Percentiles rank a stretch among this genome's conserved stretches.
Conservation (phyloP, 306 rosid species). For the Potentilla sterilis region DNA sequence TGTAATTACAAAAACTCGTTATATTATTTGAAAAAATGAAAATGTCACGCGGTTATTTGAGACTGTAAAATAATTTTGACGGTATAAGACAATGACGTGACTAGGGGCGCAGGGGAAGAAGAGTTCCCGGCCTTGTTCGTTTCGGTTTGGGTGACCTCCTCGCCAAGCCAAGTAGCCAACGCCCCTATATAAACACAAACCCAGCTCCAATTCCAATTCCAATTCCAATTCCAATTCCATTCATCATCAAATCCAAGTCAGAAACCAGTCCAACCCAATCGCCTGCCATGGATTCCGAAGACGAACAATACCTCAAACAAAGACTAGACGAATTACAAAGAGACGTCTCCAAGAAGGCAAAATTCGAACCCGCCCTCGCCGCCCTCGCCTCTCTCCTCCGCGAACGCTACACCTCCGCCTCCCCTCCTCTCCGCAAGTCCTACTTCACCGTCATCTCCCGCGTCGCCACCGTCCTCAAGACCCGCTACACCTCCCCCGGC, state of each 20-base stretch:
- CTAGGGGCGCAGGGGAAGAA: background rate
- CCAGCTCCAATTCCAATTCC: background rate
- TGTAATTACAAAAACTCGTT: no score
- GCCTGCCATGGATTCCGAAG: constrained; percentile 12
- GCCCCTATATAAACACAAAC: background rate
- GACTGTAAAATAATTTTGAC: no score
- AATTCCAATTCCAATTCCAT: background rate
- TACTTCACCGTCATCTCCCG: constrained; percentile 65
- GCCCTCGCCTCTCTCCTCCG: constrained; percentile 56
- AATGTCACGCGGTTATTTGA: no score
- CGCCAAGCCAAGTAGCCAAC: constrained; percentile 24
- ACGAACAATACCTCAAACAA: constrained; percentile 42
- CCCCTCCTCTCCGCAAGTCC: constrained; percentile 65
- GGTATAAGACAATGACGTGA: no score
- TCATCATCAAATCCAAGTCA: background rate
- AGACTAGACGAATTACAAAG: constrained; percentile 71
- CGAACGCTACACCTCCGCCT: constrained; percentile 51
- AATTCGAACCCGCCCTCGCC: constrained; percentile 67
- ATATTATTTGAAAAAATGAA: no score
- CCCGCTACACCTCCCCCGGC: constrained; percentile 79
- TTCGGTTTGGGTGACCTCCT: constrained; percentile 41
- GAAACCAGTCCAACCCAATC: background rate
- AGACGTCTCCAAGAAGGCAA: constrained; percentile 68
- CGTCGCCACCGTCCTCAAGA: constrained; percentile 76
- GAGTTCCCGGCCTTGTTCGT: background rate